These are phyloP conservation scores for Russula emetica DNA, from an alignment of 768 basidiomycete genomes.

Conservation along the genomic window DNA sequence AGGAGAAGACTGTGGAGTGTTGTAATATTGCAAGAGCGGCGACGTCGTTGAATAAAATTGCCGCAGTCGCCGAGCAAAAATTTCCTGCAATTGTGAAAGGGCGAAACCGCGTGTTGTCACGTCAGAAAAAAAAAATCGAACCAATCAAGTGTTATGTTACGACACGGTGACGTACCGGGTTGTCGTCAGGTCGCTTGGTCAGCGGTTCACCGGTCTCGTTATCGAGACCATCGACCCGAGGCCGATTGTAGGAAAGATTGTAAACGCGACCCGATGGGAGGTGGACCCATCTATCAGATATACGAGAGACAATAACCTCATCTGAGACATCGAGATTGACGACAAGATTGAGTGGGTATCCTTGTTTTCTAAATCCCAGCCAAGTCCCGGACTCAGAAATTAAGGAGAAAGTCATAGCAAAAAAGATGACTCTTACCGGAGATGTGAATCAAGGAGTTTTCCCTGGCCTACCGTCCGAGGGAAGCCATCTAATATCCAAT, in stretches of 20 bases:
- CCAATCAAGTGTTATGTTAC: neutral
- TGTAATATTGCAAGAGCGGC: constrained; percentile 74
- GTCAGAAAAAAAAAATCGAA: neutral
- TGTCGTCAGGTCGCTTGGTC: constrained; percentile 86
- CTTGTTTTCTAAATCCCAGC: constrained; percentile 51
- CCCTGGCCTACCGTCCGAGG: constrained; percentile 87
- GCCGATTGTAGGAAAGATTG: constrained; percentile 84
- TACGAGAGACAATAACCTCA: constrained; percentile 76
- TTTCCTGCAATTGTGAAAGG: constrained; percentile 47
- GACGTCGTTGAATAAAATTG: constrained; percentile 78
- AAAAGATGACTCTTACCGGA: constrained; percentile 47
- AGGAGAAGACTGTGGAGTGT: constrained; percentile 35
- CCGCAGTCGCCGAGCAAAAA: constrained; percentile 68
- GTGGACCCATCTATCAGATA: constrained; percentile 89
- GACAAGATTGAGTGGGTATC: constrained; percentile 68
- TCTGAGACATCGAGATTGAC: constrained; percentile 89
- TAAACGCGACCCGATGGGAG: constrained; percentile 85
- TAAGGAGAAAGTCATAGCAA: neutral
- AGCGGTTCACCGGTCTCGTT: constrained; percentile 84
- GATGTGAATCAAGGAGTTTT: constrained; percentile 67
- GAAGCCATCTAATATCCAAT: constrained; percentile 92
- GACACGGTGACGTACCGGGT: constrained; percentile 56
- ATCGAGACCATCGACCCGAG: constrained; percentile 73
- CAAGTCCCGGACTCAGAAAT: neutral
- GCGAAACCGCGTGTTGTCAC: neutral